Evolutionary conservation across 2,329 filamentous ascomycete species (phyloP), one percentile per base, ranked within the genome.

Genomic region (Fusarium albidum): DNA sequence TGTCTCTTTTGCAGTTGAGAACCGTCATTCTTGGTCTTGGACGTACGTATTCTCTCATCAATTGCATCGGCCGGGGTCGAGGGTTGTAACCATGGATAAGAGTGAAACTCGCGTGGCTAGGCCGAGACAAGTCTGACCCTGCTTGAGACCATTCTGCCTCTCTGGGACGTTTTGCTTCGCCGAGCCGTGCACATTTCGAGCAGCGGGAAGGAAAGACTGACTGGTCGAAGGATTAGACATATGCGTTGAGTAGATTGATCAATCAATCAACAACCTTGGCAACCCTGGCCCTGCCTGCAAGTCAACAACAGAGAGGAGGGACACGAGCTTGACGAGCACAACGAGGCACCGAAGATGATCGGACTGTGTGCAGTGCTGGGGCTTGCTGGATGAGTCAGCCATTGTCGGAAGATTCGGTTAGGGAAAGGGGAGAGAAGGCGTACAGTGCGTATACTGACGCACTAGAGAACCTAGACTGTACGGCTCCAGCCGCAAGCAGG

Each of bases 101-200:
- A 39, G 43, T 58, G 45, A 53, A 52, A 55, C 55, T 50, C 56
- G 57, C 50, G 51, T 61, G 61, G 59, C 63, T 40, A 43, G 42
- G 49, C 61, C 51, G 61, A 66, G 61, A 66, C 45, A 62, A 31
- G 32, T 33, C 29, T 29, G 39, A 33, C 31, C 15, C 10, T 38
- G 38, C 6, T 21, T 18, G 28, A 17, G 25, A 18, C 37, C 17
- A 45, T 18, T 44, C 33, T 52, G 42, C 45, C 38, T 55, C 40
- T 29, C 49, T 31, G 33, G 27, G n/a, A 47, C 40, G 52, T 26
- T 45, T 15, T 33, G 33, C 39, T 42, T 25, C 29, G 8, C n/a
- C n/a, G 26, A 42, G 5, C 17, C 31, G 27, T 21, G 21, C 5
- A 21, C 21, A 21, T 21, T 21, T 7, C 7, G 21, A 21, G 21